A percentile compares a stretch with the other conserved stretches of the same genome.
Conservation (phyloP, 805 yeast genomes). For the Myxozyma neglecta region DNA sequence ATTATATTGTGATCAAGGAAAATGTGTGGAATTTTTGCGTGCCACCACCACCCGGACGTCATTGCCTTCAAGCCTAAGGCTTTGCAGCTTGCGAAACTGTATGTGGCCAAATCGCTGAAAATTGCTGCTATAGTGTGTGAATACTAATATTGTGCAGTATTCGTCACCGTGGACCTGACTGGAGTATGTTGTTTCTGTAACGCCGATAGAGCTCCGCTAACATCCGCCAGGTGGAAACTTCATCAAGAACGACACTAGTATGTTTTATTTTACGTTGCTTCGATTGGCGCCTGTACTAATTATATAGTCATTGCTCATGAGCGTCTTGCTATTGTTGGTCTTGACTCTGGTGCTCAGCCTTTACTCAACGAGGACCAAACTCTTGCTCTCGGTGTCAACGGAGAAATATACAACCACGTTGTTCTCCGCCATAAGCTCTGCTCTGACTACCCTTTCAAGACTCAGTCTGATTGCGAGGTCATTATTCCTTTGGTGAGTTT, state of each 20-base stretch:
- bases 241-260: conserved; percentile 66
- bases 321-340: conserved; percentile 95
- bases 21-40: conserved; percentile 99
- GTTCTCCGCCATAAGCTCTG: conserved; percentile 70
- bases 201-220: no score
- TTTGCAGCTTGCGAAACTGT: conserved; percentile 73
- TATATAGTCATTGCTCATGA: conserved; percentile 72
- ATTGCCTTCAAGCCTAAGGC: conserved; percentile 83
- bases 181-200: conserved; percentile 48
- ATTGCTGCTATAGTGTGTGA: background rate
- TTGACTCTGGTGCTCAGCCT: conserved; percentile 98
- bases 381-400: conserved; percentile 83
- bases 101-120: background rate
- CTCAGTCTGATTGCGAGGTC: conserved; percentile 95
- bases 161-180: conserved; percentile 99
- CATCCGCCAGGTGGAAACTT: conserved; percentile 59
- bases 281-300: background rate
- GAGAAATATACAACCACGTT: conserved; percentile 97
- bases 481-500: conserved; percentile 70
- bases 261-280: background rate
- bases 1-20: background rate
- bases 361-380: conserved; percentile 76
- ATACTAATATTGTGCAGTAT: conserved; percentile 49
- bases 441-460: conserved; percentile 71
- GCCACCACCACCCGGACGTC: conserved; percentile 77